These are phyloP conservation scores for Venturia effusa DNA, from an alignment of 2,329 filamentous ascomycete genomes.

Conservation along the genomic window DNA sequence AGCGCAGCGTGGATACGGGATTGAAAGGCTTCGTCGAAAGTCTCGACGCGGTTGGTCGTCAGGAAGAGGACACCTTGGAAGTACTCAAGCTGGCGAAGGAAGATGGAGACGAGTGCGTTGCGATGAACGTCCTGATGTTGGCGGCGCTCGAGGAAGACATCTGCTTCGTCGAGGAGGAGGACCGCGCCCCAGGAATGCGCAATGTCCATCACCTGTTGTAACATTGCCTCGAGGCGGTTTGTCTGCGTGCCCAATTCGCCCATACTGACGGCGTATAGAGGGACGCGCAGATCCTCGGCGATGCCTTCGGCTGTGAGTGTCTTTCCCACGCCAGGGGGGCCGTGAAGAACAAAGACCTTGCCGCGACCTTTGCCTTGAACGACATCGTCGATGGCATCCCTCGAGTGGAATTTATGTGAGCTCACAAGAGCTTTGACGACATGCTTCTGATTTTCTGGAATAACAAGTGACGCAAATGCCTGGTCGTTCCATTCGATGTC, in stretches of 20 bases:
- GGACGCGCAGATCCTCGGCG: slow-evolving; percentile 69
- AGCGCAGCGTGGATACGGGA: slow-evolving; percentile 78
- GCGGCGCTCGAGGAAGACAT: slow-evolving; percentile 57
- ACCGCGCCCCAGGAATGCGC: slow-evolving; percentile 81
- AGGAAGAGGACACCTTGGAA: slow-evolving; percentile 86
- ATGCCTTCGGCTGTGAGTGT: slow-evolving; percentile 82
- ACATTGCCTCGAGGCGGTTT: slow-evolving; percentile 58
- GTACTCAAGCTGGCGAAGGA: slow-evolving; percentile 77
- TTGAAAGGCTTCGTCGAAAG: slow-evolving; percentile 86
- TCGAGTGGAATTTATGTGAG: slow-evolving; percentile 71
- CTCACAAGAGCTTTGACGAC: slow-evolving; percentile 71
- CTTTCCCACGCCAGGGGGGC: slow-evolving; percentile 79
- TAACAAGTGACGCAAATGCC: slow-evolving; percentile 72
- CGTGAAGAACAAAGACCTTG: slow-evolving; percentile 71
- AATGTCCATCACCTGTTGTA: slow-evolving; percentile 77
- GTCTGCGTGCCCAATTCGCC: slow-evolving; percentile 75
- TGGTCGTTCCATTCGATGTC: slow-evolving; percentile 78
- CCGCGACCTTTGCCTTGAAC: slow-evolving; percentile 71
- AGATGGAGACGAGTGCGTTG: slow-evolving; percentile 78
- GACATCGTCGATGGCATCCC: slow-evolving; percentile 69
- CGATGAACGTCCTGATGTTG: slow-evolving; percentile 75
- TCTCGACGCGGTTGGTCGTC: slow-evolving; percentile 79
- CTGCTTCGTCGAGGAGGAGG: slow-evolving; percentile 67
- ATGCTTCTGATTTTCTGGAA: slow-evolving; percentile 51
- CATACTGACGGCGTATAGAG: slow-evolving; percentile 72